phyloP scores from a whole-genome alignment of 148 eudicot species.

The Rhododendron molle region DNA sequence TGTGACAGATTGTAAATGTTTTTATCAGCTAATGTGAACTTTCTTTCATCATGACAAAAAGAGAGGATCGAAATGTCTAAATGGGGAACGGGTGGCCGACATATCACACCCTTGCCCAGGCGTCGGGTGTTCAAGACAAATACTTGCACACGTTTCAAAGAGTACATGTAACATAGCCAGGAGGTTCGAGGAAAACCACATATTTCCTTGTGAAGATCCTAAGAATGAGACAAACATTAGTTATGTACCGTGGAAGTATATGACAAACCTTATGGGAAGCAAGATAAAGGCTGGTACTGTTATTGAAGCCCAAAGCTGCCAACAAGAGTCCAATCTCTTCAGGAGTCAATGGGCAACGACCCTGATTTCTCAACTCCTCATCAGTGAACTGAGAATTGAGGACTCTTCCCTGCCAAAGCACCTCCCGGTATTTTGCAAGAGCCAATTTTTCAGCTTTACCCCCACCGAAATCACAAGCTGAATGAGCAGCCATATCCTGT shows the following conservation, averaged over 20 bases:
- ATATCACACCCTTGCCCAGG: background rate
- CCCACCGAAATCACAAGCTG: slow-evolving; percentile 97
- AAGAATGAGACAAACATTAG: background rate
- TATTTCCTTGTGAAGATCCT: background rate
- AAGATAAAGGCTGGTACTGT: slow-evolving; percentile 77
- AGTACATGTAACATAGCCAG: background rate
- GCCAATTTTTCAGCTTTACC: slow-evolving; percentile 94
- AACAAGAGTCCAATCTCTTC: slow-evolving; percentile 89
- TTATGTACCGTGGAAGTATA: background rate
- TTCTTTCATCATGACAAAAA: background rate
- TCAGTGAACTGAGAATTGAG: slow-evolving; percentile 80
- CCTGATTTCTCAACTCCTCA: slow-evolving; percentile 88
- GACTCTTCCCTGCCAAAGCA: slow-evolving; percentile 97
- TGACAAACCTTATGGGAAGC: slow-evolving; percentile 91
- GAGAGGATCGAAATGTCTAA: background rate
- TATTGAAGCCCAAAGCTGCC: slow-evolving; percentile 84
- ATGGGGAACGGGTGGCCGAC: background rate
- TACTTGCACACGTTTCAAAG: background rate
- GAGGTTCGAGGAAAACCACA: background rate
- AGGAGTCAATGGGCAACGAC: slow-evolving; percentile 96
- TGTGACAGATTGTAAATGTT: background rate
- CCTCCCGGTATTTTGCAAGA: slow-evolving; percentile 89
- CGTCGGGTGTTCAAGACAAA: background rate
- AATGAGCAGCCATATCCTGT: slow-evolving; percentile 99
- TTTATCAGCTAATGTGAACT: background rate